Percentiles rank a stretch among this genome's conserved stretches.
Evolutionary conservation across 305 asterid species (phyloP).

Genomic region (Fraxinus sp.): DNA sequence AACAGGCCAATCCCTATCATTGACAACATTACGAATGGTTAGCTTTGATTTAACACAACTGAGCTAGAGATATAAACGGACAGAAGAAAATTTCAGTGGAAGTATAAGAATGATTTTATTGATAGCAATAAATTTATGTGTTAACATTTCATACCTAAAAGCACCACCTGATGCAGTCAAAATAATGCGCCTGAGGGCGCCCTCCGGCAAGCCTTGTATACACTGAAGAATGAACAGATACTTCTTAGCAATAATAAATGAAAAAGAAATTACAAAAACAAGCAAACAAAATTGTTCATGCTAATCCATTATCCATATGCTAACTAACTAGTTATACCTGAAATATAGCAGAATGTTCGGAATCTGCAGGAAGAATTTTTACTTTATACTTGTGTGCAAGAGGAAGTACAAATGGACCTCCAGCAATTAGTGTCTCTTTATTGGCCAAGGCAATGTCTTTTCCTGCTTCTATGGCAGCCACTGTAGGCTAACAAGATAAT

Average conservation of each 20-base stretch:
- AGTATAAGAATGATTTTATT: background rate
- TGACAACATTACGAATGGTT: constrained; percentile 10
- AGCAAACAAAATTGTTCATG: background rate
- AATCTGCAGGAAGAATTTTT: constrained; percentile 98
- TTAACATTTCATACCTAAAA: constrained; percentile 55
- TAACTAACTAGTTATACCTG: constrained; percentile 47
- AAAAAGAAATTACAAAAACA: background rate
- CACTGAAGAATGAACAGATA: constrained; percentile 49
- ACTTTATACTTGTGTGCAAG: constrained; percentile 93
- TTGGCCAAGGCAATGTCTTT: constrained; percentile 95
- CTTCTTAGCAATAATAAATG: constrained; percentile 15
- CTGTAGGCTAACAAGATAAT: constrained; percentile 66
- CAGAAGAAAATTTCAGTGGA: background rate
- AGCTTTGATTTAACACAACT: background rate
- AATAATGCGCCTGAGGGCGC: constrained; percentile 88
- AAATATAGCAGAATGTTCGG: constrained; percentile 97
- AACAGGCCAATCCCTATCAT: constrained; percentile 81
- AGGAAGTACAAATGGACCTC: constrained; percentile 96
- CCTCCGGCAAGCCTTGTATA: constrained; percentile 96
- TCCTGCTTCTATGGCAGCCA: constrained; percentile 97
- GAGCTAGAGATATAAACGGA: background rate
- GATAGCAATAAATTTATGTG: background rate
- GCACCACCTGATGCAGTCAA: constrained; percentile 98
- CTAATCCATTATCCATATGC: background rate
- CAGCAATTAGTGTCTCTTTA: constrained; percentile 94